Percentiles rank a stretch among this genome's conserved stretches.
Evolutionary conservation across 345 rosid species (phyloP).

Genomic region (Salix purpurea): DNA sequence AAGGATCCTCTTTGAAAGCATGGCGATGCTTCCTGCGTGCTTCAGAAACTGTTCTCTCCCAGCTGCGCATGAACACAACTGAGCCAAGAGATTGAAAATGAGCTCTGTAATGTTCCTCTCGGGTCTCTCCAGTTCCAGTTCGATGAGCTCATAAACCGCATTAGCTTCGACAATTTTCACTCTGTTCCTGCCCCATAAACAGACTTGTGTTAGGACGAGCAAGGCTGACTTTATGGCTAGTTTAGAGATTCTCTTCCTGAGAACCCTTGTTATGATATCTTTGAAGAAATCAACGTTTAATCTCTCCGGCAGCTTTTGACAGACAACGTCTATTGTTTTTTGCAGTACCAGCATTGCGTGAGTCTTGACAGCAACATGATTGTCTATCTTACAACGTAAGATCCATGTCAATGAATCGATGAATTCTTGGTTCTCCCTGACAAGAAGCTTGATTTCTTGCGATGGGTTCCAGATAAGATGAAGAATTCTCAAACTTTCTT

Average conservation of each 20-base stretch:
- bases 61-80: slow-evolving; percentile 40
- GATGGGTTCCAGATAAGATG: slow-evolving; percentile 27
- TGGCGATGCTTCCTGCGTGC: slow-evolving; percentile 46
- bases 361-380: slow-evolving; percentile 16
- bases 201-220: slow-evolving; percentile 25
- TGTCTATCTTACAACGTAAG: background rate
- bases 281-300: slow-evolving; percentile 30
- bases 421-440: slow-evolving; percentile 27
- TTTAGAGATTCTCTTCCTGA: slow-evolving; percentile 23
- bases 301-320: slow-evolving; percentile 19
- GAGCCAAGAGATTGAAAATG: slow-evolving; percentile 37
- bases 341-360: slow-evolving; percentile 28
- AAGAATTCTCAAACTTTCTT: slow-evolving; percentile 36
- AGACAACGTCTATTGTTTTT: slow-evolving; percentile 12
- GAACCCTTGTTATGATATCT: slow-evolving; percentile 11
- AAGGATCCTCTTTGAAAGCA: slow-evolving; percentile 46
- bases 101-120: slow-evolving; percentile 44
- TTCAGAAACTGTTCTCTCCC: slow-evolving; percentile 41
- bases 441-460: slow-evolving; percentile 23
- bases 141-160: slow-evolving; percentile 42
- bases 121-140: slow-evolving; percentile 45
- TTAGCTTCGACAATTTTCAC: slow-evolving; percentile 35
- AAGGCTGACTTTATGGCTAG: slow-evolving; percentile 38
- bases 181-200: slow-evolving; percentile 41
- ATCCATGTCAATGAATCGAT: slow-evolving; percentile 41